Base-by-base conservation (phyloP, 202 grass and related monocot genomes). In the Hordeum pubiflorum region DNA sequence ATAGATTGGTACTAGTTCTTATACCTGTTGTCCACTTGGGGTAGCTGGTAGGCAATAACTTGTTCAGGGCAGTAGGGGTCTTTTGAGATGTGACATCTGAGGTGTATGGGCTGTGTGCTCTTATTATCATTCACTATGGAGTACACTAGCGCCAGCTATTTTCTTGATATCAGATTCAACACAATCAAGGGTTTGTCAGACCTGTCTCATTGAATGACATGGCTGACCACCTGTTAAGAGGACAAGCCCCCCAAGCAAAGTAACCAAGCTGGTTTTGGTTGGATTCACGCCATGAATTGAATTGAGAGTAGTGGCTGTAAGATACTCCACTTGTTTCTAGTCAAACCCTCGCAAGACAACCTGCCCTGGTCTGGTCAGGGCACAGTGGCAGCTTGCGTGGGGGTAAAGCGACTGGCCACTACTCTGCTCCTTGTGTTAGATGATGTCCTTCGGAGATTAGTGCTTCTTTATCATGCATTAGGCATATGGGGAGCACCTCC, bases 161-260 rank as follows among this genome's bases (percentile, higher is more conserved):
- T 85, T 79, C 65, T 80, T 72, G 10, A 66, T 89, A 63, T 86
- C 79, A 86, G 75, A 86, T 89, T 89, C 80, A 89, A 80, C 88
- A 80, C 80, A 78, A 89, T 89, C 83, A 86, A 83, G 75, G 68
- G 54, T 14, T 66, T 68, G 83, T 62, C 87, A 89, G 70, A 52
- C 62, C 76, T 70, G 87, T 69, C 83, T 68, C 50, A 89, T 86
- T 89, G 74, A 89, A 74, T 62, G 39, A 23, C 26, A 72, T 32
- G 67, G 74, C 79, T 83, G 79, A 69, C 88, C 68, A 69, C 75
- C 44, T 29, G 50, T 74, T 54, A 59, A 60, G 73, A 82, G 65
- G 74, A 68, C 79, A 78, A 68, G 87, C 40, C 66, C 72, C 68
- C 37, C 70, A 40, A 85, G 87, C 27, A 60, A 44, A 74, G 14